Conservation (phyloP, 495 filamentous ascomycete genomes). For the Podospora comata region DNA sequence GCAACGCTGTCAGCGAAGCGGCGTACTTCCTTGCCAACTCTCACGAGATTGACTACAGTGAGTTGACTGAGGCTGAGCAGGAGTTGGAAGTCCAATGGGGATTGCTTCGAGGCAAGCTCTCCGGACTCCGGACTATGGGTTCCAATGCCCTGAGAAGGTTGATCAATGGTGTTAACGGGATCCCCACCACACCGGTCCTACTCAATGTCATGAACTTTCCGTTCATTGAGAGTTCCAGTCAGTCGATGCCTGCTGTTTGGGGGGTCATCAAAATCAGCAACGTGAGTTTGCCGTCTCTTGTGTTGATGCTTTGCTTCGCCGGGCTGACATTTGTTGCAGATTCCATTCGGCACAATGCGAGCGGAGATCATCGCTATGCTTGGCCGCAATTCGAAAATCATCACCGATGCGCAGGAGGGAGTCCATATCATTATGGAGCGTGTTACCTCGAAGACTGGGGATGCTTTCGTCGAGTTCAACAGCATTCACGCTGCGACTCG, state of each 20-base stretch:
- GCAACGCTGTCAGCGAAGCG: not conserved
- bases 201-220: conserved; percentile 33
- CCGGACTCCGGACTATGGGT: not conserved
- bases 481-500: conserved; percentile 52
- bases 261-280: conserved; percentile 39
- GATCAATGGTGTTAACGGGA: not conserved
- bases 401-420: conserved; percentile 55
- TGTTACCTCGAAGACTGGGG: conserved; percentile 70
- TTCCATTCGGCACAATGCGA: conserved; percentile 66
- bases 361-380: conserved; percentile 65
- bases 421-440: conserved; percentile 86
- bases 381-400: conserved; percentile 60
- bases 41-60: conserved; percentile 8
- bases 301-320: not conserved
- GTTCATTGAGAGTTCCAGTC: conserved; percentile 37
- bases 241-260: conserved; percentile 14
- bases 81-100: not conserved
- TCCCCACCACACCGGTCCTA: not conserved
- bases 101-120: not conserved
- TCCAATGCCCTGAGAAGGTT: not conserved
- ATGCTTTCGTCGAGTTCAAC: conserved; percentile 68
- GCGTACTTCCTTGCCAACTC: conserved; percentile 2
- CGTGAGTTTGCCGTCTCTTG: conserved; percentile 23
- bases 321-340: conserved; percentile 41
- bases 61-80: not conserved